These are phyloP conservation scores for Actinomortierella ambigua DNA, from an alignment of 371 early-diverging fungal species.

Conservation along the genomic window DNA sequence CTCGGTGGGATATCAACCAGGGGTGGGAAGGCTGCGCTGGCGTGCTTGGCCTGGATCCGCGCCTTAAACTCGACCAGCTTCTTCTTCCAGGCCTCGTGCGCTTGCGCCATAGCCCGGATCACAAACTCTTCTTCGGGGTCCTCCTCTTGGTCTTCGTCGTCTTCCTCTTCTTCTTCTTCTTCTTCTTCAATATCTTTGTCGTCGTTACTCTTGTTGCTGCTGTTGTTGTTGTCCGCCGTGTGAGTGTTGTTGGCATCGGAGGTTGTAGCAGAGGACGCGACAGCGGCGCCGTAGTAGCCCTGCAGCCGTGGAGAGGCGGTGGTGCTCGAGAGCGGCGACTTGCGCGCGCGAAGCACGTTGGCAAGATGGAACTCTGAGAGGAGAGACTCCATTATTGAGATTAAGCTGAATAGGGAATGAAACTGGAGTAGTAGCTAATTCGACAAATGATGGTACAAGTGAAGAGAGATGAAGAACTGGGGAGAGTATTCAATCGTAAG, in stretches of 20 bases:
- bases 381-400: too few relatives aligned
- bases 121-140: constrained; percentile 27
- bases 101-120: constrained; percentile 25
- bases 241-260: neutral
- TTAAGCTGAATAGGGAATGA: too few relatives aligned
- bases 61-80: constrained; percentile 30
- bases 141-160: constrained; percentile 12
- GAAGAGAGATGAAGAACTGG: too few relatives aligned
- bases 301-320: too few relatives aligned
- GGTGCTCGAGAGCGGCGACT: too few relatives aligned
- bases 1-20: constrained; percentile 24
- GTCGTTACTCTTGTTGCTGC: neutral
- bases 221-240: neutral
- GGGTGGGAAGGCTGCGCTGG: constrained; percentile 9
- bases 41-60: constrained; percentile 15
- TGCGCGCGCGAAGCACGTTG: too few relatives aligned
- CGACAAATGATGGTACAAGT: too few relatives aligned
- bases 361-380: too few relatives aligned
- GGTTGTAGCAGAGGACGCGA: neutral
- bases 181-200: neutral
- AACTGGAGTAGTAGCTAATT: too few relatives aligned
- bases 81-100: constrained; percentile 23
- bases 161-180: neutral
- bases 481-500: too few relatives aligned
- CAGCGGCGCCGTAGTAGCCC: too few relatives aligned